phyloP scores from a whole-genome alignment of 139 green algal genomes.

The Haematococcus sp. region DNA sequence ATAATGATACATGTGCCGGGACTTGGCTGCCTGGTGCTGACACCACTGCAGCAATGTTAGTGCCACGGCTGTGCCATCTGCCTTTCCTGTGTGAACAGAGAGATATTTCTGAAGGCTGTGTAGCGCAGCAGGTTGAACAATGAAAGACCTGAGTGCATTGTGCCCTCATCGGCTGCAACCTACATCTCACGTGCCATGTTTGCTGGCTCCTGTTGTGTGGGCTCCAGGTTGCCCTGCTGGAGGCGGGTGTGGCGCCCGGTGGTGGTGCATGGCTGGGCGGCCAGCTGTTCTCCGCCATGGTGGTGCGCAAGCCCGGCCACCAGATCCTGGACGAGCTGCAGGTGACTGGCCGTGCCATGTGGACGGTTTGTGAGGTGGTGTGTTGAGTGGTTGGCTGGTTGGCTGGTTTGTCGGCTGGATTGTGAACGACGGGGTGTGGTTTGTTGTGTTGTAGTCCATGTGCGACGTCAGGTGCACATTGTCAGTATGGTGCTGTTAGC shows the following conservation, averaged over 20 bases:
- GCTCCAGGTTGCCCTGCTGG: constrained; percentile 89
- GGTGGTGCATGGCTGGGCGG: constrained; percentile 94
- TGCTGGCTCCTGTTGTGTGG: no score
- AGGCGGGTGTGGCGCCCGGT: constrained; percentile 73
- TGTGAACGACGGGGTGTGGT: neutral
- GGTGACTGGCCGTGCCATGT: constrained; percentile 14
- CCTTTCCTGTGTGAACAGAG: no score
- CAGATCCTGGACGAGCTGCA: constrained; percentile 83
- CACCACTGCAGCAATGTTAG: neutral
- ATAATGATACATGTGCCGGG: constrained; percentile 40
- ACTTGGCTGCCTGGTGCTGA: neutral
- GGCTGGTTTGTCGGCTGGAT: no score
- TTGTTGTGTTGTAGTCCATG: no score
- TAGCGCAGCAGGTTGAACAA: no score
- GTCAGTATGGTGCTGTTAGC: no score
- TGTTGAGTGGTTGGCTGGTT: no score
- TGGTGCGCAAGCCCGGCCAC: constrained; percentile 94
- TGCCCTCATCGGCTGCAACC: no score
- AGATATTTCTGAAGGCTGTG: no score
- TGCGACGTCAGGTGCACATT: no score
- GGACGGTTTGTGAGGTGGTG: neutral
- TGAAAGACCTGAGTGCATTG: no score
- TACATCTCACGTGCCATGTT: no score
- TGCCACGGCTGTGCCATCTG: neutral
- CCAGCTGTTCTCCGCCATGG: constrained; percentile 94